Base-by-base conservation (phyloP, 495 filamentous ascomycete species). In the Aspergillus bridgeri region DNA sequence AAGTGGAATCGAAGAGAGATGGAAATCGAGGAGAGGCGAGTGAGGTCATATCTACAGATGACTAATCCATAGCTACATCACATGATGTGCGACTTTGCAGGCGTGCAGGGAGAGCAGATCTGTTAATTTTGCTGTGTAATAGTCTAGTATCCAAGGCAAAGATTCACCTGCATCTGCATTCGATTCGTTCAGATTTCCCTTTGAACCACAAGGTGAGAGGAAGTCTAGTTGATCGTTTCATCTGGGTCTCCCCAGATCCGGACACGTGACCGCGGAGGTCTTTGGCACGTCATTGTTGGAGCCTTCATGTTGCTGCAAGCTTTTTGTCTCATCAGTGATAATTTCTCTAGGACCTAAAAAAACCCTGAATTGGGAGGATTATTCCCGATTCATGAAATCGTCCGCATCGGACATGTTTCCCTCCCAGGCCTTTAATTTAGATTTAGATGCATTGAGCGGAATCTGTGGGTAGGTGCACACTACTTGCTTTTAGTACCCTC, bases 401-500 rank as follows among this genome's bases (percentile, higher is more conserved):
- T 38, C 18, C 23, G n/a, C 33, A 17, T 19, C 18, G 13, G 61
- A 27, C 42, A 92, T 93, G 88, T 88, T 87, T 60, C 87, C 87
- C 48, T 85, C 87, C 29, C 84, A 85, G 21, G 78, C 72, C 54
- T 80, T 79, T 44, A 79, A 86, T 67, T 75, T 96, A 58, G 88
- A 94, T 68, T 83, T 95, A 24, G 90, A 92, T 62, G 90, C 92
- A 48, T 82, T 96, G 60, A 92, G 88, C 65, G 92, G 92, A 19
- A 95, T 96, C 56, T 89, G 86, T 74, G 92, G 92, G 88, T 89
- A 53, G 53, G 61, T 56, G 15, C 45, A 3, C 13, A 33, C n/a
- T 8, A 21, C n/a, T 13, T 17, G 21, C 50, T 52, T 29, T 1
- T 38, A 38, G 33, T 33, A 33, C 29, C 29, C 4, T 33, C n/a